These are phyloP conservation scores for Aspergillus carbonarius DNA, from an alignment of 2,329 filamentous ascomycete genomes.

Conservation along the genomic window DNA sequence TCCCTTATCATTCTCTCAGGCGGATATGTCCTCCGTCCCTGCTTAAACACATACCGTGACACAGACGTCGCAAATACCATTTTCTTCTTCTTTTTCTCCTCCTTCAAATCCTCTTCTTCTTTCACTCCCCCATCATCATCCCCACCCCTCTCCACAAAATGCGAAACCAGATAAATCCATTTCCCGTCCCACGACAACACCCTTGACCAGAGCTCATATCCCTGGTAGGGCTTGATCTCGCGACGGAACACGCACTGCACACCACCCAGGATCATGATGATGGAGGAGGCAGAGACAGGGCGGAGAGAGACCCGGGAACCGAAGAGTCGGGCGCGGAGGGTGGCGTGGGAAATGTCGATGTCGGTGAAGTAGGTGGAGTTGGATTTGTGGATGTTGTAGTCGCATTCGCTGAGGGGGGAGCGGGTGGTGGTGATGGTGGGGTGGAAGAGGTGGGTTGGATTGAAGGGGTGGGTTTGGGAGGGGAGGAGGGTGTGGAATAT, in stretches of 20 bases:
- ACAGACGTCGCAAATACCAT: neutral
- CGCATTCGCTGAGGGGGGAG: slow-evolving; percentile 5
- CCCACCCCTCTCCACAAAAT: slow-evolving; percentile 23
- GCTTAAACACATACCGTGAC: neutral
- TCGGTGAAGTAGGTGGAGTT: slow-evolving; percentile 59
- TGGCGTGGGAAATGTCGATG: slow-evolving; percentile 53
- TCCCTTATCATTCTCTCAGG: neutral
- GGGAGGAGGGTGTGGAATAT: no score
- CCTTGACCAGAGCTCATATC: slow-evolving; percentile 27
- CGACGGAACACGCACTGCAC: neutral
- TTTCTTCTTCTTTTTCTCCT: neutral
- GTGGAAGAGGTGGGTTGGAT: neutral
- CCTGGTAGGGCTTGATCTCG: slow-evolving; percentile 25
- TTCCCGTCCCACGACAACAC: slow-evolving; percentile 32
- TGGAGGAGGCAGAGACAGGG: neutral
- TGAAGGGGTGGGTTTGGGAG: neutral
- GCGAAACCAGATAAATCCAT: slow-evolving; percentile 32
- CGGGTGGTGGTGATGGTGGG: neutral
- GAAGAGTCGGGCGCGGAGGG: slow-evolving; percentile 23
- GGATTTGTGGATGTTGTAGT: slow-evolving; percentile 36
- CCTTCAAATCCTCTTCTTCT: neutral
- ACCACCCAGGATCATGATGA: neutral
- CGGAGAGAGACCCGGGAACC: neutral
- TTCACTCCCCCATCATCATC: neutral
- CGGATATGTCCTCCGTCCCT: neutral